A percentile compares a stretch with the other conserved stretches of the same genome.
These are phyloP conservation scores for Eucalyptus fibrosa DNA, from an alignment of 345 rosid genomes.

Conservation along the genomic window DNA sequence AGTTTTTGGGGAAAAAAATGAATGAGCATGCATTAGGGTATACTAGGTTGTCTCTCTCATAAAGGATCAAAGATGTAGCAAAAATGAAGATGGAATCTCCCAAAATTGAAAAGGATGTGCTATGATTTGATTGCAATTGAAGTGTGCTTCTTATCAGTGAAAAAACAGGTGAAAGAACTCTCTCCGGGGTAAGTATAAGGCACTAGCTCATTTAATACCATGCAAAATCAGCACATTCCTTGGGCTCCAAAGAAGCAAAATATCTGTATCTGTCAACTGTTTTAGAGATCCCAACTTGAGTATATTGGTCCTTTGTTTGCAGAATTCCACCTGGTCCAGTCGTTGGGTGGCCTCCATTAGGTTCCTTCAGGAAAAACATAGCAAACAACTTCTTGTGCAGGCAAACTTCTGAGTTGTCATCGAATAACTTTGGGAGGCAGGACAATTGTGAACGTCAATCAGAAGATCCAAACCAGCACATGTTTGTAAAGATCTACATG, in stretches of 20 bases:
- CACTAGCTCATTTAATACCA: neutral
- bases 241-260: neutral
- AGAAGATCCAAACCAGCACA: neutral
- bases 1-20: neutral
- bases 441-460: neutral
- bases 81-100: neutral
- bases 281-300: neutral
- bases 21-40: neutral
- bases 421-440: neutral
- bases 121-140: neutral
- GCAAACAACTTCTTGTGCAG: neutral
- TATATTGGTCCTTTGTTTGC: neutral
- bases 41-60: neutral
- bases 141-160: neutral
- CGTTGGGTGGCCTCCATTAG: conserved; percentile 40
- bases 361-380: conserved; percentile 25
- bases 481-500: conserved; percentile 28
- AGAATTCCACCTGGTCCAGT: conserved; percentile 12
- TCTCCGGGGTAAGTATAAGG: neutral
- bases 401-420: neutral
- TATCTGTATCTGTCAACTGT: neutral
- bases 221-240: neutral
- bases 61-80: neutral
- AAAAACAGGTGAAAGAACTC: neutral
- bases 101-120: neutral